Evolutionary conservation across 2,329 filamentous ascomycete genomes (phyloP).

Genomic region (Fusarium avenaceum): DNA sequence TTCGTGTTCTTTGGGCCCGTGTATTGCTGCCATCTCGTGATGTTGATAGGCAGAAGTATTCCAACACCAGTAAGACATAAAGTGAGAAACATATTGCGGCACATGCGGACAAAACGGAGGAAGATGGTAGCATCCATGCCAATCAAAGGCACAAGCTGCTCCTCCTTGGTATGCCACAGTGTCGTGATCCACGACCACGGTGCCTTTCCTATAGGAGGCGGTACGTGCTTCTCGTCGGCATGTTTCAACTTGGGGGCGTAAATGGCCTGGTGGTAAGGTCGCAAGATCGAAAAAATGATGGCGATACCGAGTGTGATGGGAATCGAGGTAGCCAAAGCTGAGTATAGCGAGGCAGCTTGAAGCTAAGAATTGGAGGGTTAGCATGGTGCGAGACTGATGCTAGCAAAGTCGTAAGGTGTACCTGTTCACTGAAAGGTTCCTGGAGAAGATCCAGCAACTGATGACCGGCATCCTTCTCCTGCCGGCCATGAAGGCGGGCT

Average conservation of each 20-base stretch:
- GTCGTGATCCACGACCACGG: slow-evolving; percentile 89
- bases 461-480: slow-evolving; percentile 53
- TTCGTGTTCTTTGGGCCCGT: slow-evolving; percentile 44
- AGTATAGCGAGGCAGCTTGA: slow-evolving; percentile 71
- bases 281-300: slow-evolving; percentile 86
- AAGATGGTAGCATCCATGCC: slow-evolving; percentile 94
- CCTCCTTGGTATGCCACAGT: slow-evolving; percentile 81
- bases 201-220: slow-evolving; percentile 87
- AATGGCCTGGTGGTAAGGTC: slow-evolving; percentile 90
- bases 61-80: slow-evolving; percentile 79
- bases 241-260: slow-evolving; percentile 96
- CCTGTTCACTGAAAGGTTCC: slow-evolving; percentile 64
- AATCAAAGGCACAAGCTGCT: slow-evolving; percentile 81
- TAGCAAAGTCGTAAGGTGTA: slow-evolving; percentile 47
- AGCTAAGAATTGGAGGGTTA: slow-evolving; percentile 42
- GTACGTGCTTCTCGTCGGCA: slow-evolving; percentile 89
- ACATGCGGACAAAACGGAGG: slow-evolving; percentile 89
- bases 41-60: slow-evolving; percentile 86
- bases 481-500: slow-evolving; percentile 21
- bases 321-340: slow-evolving; percentile 84
- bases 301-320: slow-evolving; percentile 80
- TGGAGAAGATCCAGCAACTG: slow-evolving; percentile 64
- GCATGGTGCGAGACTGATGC: not conserved
- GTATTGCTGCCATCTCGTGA: slow-evolving; percentile 59
- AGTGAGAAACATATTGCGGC: slow-evolving; percentile 86